A percentile compares a stretch with the other conserved stretches of the same genome.
Conservation (phyloP, 2,329 filamentous ascomycete genomes). For the Coniella vitis region DNA sequence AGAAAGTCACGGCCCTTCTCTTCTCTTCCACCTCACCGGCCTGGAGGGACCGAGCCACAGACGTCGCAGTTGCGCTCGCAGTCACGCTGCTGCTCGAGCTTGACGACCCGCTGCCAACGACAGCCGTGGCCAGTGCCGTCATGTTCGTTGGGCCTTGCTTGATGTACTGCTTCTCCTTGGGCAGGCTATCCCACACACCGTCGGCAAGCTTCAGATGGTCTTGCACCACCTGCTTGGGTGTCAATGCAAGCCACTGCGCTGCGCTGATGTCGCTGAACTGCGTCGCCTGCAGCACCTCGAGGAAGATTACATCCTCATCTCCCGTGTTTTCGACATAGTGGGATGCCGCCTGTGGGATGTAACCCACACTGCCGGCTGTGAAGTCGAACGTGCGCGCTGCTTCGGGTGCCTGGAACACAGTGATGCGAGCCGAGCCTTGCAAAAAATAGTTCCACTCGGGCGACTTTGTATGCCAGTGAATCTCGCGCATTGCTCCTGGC, state of each 20-base stretch:
- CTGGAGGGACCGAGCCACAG: neutral
- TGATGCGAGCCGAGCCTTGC: constrained; percentile 47
- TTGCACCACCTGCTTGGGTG: constrained; percentile 49
- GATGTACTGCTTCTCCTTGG: constrained; percentile 38
- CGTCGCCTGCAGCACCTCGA: constrained; percentile 51
- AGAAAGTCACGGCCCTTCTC: constrained; percentile 13
- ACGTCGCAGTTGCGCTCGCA: neutral
- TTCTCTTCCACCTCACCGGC: constrained; percentile 3
- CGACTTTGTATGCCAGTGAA: constrained; percentile 55
- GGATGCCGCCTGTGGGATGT: constrained; percentile 45
- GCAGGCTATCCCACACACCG: constrained; percentile 28
- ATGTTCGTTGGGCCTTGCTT: constrained; percentile 25
- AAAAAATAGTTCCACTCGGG: constrained; percentile 59
- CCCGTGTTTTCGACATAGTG: constrained; percentile 59
- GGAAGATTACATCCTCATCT: constrained; percentile 47
- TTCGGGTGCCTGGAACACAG: constrained; percentile 45
- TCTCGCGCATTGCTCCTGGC: constrained; percentile 57
- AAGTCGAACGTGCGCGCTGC: constrained; percentile 51
- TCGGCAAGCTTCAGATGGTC: constrained; percentile 44
- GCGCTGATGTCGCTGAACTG: constrained; percentile 48
- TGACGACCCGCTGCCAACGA: neutral
- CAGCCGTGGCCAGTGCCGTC: constrained; percentile 9
- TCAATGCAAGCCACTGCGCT: constrained; percentile 52
- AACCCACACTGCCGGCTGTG: constrained; percentile 52
- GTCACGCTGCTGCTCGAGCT: neutral